These are phyloP conservation scores for Ogataea pini DNA, from an alignment of 805 yeast genomes.

Conservation along the genomic window DNA sequence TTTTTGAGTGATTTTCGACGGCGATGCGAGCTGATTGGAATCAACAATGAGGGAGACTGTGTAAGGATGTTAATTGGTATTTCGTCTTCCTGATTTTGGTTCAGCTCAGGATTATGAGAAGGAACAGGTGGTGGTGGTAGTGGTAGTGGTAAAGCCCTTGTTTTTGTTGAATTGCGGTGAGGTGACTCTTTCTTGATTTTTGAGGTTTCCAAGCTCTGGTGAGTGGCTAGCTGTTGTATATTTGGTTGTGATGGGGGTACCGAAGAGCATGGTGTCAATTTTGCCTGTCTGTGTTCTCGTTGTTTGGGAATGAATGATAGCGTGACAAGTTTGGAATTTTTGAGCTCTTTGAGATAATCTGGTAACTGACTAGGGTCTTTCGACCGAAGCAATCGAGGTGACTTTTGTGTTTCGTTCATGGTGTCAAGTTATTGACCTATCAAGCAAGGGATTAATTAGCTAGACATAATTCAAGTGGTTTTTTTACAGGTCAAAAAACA, in stretches of 20 bases:
- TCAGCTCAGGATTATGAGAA: background rate
- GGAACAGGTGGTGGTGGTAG: too few relatives aligned
- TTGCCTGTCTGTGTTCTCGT: conserved; percentile 2
- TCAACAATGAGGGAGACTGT: conserved; percentile 16
- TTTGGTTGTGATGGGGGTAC: background rate
- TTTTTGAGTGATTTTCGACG: conserved; percentile 3
- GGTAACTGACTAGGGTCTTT: conserved; percentile 24
- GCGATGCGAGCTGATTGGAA: conserved; percentile 16
- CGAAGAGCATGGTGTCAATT: conserved; percentile 2
- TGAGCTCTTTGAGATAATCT: conserved; percentile 23
- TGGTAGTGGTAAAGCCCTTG: too few relatives aligned
- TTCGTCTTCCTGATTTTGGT: background rate
- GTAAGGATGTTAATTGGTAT: conserved; percentile 13
- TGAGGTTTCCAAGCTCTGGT: too few relatives aligned
- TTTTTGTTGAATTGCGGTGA: too few relatives aligned
- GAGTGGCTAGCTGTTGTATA: background rate
- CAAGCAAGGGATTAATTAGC: too few relatives aligned
- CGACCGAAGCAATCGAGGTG: conserved; percentile 22
- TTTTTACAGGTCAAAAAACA: too few relatives aligned
- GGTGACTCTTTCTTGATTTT: too few relatives aligned
- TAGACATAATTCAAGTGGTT: too few relatives aligned
- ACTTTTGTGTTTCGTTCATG: background rate
- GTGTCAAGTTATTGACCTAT: too few relatives aligned
- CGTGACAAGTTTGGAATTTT: conserved; percentile 27
- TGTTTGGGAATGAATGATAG: conserved; percentile 25